Evolutionary conservation across 164 flowering plant genomes (phyloP).

Genomic region (Euptelea pleiosperma): DNA sequence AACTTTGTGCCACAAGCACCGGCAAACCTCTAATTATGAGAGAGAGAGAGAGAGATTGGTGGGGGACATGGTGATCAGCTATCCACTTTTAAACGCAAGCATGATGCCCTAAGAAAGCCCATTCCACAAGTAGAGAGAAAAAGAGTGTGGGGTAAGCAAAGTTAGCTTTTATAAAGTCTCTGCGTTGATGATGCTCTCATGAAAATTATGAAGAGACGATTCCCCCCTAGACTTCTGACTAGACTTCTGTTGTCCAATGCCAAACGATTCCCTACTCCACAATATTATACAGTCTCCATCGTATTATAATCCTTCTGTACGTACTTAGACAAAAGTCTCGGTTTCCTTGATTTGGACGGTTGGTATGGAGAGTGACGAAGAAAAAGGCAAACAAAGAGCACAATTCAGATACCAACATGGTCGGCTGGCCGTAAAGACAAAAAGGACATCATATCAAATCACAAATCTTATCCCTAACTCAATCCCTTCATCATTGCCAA

Average conservation of each 20-base stretch:
- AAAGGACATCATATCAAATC: conserved; percentile 10
- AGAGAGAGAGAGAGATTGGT: conserved; percentile 1
- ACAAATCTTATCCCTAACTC: conserved; percentile 10
- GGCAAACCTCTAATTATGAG: conserved; percentile 2
- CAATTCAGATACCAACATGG: conserved; percentile 13
- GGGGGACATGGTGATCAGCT: background rate
- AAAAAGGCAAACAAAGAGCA: conserved; percentile 18
- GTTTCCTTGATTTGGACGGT: conserved; percentile 27
- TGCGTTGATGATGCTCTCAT: conserved; percentile 17
- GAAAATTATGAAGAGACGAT: no score
- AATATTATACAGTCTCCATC: background rate
- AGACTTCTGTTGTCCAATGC: conserved; percentile 5
- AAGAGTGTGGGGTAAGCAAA: conserved; percentile 13
- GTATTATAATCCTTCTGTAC: background rate
- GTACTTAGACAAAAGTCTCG: conserved; percentile 10
- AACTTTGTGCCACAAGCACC: conserved; percentile 5
- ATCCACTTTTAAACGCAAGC: conserved; percentile 21
- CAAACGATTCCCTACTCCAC: background rate
- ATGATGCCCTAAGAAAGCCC: conserved; percentile 16
- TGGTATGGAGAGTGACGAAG: conserved; percentile 14
- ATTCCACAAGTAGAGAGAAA: conserved; percentile 3
- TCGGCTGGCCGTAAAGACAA: conserved; percentile 18
- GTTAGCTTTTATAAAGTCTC: conserved; percentile 17
- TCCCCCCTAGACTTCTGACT: no score
- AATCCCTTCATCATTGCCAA: background rate